Base-by-base conservation (phyloP, 2,329 filamentous ascomycete genomes). In the Sordariomycetes sp. region DNA sequence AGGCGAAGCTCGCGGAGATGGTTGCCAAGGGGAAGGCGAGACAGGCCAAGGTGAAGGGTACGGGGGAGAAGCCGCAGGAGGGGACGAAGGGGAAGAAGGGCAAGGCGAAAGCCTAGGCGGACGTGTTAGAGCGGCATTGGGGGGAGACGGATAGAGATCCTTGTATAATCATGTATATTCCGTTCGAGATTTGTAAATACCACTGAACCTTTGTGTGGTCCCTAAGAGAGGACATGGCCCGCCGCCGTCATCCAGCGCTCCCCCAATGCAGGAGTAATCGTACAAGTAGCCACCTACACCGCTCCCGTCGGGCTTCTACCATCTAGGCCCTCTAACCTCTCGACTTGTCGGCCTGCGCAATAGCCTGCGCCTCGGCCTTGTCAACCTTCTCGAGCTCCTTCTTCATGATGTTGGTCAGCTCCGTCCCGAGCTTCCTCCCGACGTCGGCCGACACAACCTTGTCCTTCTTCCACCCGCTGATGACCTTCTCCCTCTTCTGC, bases 371-470 rank as follows among this genome's bases (percentile, higher is more conserved):
- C 72, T 84, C 80, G 48, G 71, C 72, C 12, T 64, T 65, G 53
- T 80, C 75, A 53, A 83, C 74, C 58, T 71, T 73, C 66, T 74
- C 73, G 71, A 82, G 75, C 68, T 76, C 73, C 70, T 79, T 79
- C 59, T 80, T 76, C 71, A 79, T 78, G 59, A 75, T 61, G 69
- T 77, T 76, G 65, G 78, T 75, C 65, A 76, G 62, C 65, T 76
- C 72, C 59, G 68, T 75, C 46, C 77, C 74, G 5, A 80, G 72
- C 65, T 76, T 73, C 62, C 72, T 72, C 61, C 76, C 74, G n/a
- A 78, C 66, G 62, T 83, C 80, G 1, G 73, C 72, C 48, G 74
- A 65, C 34, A 83, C 63, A 12, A 62, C 40, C 22, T 69, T 70
- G 11, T 72, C 73, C 69, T 75, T 75, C 62, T 67, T 70, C 79